Evolutionary conservation across 768 basidiomycete genomes (phyloP), one percentile per base, ranked within the genome.

Genomic region (Macrolepiota albuminosa): DNA sequence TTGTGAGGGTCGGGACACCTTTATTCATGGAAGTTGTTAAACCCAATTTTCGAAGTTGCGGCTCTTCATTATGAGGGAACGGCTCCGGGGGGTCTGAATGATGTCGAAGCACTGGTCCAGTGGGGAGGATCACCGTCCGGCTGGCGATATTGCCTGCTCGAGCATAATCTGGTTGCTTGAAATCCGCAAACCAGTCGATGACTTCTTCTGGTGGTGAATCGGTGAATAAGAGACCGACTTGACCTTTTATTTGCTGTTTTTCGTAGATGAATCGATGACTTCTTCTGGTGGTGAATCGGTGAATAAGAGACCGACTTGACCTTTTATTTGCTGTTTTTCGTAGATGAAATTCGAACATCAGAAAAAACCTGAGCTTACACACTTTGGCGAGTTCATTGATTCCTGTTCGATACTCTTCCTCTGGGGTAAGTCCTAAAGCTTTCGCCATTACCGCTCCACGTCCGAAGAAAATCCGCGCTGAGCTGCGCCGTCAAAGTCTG

Each of bases 21-120:
- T 83, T 85, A 59, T 88, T 84, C 81, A 99, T 83, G 34, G 79
- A 83, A 18, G 95, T 98, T 54, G 85, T 78, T 36, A 99, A 76
- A 8, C 97, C 97, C 39, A 98, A 83, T 72, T 91, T 92, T 57
- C 97, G 86, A 55, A 99, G 80, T 70, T 98, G 96, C 24, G 95
- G 95, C 63, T 99, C 97, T 77, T 98, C 94, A 67, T 94, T 95
- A 72, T 98, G 95, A 40, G 97, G 94, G 73, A 98, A 95, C 2
- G 93, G 89, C 65, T 95, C 88, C 42, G 89, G 84, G 0, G 89
- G 90, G 63, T 90, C 87, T 3, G 89, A 88, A 70, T 89, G 81
- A 46, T 81, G 82, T 62, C 85, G 83, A 87, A 95, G 83, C 57
- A 98, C 84, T 24, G 96, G 93, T 39, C 95, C 95, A 60, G 75